Evolutionary conservation across 2,329 filamentous ascomycete genomes (phyloP), one percentile per base, ranked within the genome.

Genomic region (Sclerotinia trifoliorum): DNA sequence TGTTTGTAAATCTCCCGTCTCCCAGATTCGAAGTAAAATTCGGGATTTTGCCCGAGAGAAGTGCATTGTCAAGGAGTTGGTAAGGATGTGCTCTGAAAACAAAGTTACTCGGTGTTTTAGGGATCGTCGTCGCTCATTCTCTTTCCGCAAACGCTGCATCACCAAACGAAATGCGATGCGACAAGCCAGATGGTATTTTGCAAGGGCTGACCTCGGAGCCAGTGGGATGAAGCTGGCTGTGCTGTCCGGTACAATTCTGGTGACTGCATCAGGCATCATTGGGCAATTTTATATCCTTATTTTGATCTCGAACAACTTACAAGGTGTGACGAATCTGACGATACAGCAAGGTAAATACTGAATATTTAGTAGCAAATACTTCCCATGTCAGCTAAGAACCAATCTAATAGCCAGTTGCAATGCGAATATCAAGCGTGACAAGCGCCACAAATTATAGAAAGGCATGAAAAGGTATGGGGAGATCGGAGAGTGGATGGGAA

Each of bases 231-330:
- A 46, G 63, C 46, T 21, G 26, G 54, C 52, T 58, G 52, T 58
- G 64, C 44, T 64, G 21, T 24, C 35, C 21, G 54, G 52, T 29
- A 66, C 26, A 48, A 29, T 32, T 48, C 42, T 49, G 54, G 64
- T 66, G 64, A 54, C 64, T 66, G 64, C 51, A 66, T 66, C 42
- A 66, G 64, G 64, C 64, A 66, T 66, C 44, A 66, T 58, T 66
- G 64, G 64, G 64, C 64, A 66, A 66, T 61, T 48, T 56, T 56
- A 39, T 35, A 24, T 32, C 54, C 64, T n/a, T 57, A 42, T 42
- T 48, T 29, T 42, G 42, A 57, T 24, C 55, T 32, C 17, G 42
- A 51, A 58, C 19, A 35, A 35, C 35, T 35, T 35, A 35, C 35
- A 66, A 35, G 54, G 64, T 66, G 64, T 66, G 64, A 66, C 64